Conservation (phyloP, 306 rosid species). For the Corylus avellana region DNA sequence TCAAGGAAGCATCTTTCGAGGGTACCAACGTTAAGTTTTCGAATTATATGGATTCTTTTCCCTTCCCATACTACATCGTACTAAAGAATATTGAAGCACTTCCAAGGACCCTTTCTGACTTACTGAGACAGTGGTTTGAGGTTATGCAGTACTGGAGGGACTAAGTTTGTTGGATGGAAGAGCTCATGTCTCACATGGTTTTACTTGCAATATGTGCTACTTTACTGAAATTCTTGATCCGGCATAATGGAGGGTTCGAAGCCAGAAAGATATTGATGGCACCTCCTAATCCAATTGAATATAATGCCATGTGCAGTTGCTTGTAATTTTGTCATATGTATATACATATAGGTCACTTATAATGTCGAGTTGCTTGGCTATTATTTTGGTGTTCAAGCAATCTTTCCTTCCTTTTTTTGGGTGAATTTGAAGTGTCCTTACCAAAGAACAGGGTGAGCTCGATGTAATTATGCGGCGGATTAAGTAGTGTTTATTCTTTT, state of each 20-base stretch:
- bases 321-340: no score
- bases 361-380: no score
- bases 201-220: neutral
- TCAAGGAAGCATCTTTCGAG: constrained; percentile 56
- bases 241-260: neutral
- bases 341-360: no score
- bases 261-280: neutral
- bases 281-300: no score
- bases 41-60: constrained; percentile 80
- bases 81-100: constrained; percentile 74
- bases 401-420: no score
- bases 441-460: no score
- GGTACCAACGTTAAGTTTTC: constrained; percentile 43
- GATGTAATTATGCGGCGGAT: no score
- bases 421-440: no score
- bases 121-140: constrained; percentile 95
- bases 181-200: neutral
- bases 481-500: no score
- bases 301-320: no score
- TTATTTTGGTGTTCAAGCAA: neutral
- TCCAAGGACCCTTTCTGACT: constrained; percentile 81
- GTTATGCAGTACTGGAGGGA: constrained; percentile 63
- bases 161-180: constrained; percentile 16
- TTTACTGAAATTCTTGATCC: neutral
- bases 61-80: constrained; percentile 79